Evolutionary conservation across 768 basidiomycete genomes (phyloP), one percentile per base, ranked within the genome.

Genomic region (Suillus occidentalis): DNA sequence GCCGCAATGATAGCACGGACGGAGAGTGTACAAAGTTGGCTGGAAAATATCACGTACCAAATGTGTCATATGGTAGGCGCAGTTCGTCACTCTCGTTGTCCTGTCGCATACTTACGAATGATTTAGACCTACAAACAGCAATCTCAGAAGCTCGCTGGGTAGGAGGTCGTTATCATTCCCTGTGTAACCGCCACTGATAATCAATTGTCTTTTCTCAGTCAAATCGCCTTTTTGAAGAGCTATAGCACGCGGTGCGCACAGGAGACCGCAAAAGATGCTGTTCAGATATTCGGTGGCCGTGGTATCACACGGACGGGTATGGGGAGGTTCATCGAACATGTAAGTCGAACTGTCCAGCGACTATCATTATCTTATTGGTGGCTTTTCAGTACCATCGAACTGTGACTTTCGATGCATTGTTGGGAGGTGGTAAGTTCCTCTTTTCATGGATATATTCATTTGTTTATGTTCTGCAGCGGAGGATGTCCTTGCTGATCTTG

Each of bases 1-100:
- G 95, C 95, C 4, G 81, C 73, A 7, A 99, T 99, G 94, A 95
- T 97, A 62, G 84, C 92, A 37, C 88, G 92, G 43, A 82, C 89
- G 37, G 94, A 96, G 74, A 85, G 88, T 34, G 85, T 85, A 12
- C 95, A 95, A 71, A 84, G 82, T n/a, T 95, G 92, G 93, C 78
- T 95, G 20, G 94, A 96, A 79, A 90, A 85, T 63, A 77, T 96
- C 61, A 95, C 94, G 0, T 90, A 88, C 73, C 94, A 95, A 75
- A 94, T 95, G 92, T 87, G 81, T 68, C 84, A 92, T 63, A 94
- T 95, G 94, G 82, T 84, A 20, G 56, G 78, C 63, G 18, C 18
- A 28, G 28, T 42, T 20, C 10, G 8, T 22, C 53, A 13, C 16
- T 66, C 8, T 28, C n/a, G 0, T n/a, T 34, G 12, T 16, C 39